phyloP scores from a whole-genome alignment of 371 early-diverging fungal species.

The Conidiobolus coronatus region DNA sequence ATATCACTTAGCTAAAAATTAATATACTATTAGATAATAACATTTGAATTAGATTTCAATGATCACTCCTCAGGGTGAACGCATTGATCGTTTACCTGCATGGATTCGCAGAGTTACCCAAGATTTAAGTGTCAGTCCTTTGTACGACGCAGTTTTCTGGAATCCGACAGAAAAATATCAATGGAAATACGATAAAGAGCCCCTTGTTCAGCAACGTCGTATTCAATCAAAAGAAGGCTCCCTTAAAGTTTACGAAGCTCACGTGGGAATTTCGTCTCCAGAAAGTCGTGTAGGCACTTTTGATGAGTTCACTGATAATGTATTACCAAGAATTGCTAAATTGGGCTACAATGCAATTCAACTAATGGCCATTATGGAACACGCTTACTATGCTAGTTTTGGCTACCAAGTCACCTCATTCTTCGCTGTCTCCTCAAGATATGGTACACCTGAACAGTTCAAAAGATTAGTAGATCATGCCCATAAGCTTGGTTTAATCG shows the following conservation, averaged over 20 bases:
- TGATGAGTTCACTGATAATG: slow-evolving; percentile 62
- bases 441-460: slow-evolving; percentile 77
- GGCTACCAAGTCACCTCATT: slow-evolving; percentile 94
- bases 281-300: slow-evolving; percentile 65
- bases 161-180: slow-evolving; percentile 51
- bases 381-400: slow-evolving; percentile 94
- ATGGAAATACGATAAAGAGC: slow-evolving; percentile 44
- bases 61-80: slow-evolving; percentile 41
- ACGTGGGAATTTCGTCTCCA: slow-evolving; percentile 79
- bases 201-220: slow-evolving; percentile 31
- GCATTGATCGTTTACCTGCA: slow-evolving; percentile 76
- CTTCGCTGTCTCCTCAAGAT: slow-evolving; percentile 76
- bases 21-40: neutral
- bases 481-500: slow-evolving; percentile 65
- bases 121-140: slow-evolving; percentile 50
- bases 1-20: neutral
- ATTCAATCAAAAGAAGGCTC: slow-evolving; percentile 60
- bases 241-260: slow-evolving; percentile 80
- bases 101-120: slow-evolving; percentile 70
- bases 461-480: slow-evolving; percentile 80
- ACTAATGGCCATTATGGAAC: slow-evolving; percentile 96
- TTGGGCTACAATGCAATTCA: slow-evolving; percentile 88
- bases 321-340: slow-evolving; percentile 67
- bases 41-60: slow-evolving; percentile 30
- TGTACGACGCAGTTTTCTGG: slow-evolving; percentile 84